A percentile compares a stretch with the other conserved stretches of the same genome.
phyloP scores from a whole-genome alignment of 108 stramenopile species.

The Skeletonema potamos region DNA sequence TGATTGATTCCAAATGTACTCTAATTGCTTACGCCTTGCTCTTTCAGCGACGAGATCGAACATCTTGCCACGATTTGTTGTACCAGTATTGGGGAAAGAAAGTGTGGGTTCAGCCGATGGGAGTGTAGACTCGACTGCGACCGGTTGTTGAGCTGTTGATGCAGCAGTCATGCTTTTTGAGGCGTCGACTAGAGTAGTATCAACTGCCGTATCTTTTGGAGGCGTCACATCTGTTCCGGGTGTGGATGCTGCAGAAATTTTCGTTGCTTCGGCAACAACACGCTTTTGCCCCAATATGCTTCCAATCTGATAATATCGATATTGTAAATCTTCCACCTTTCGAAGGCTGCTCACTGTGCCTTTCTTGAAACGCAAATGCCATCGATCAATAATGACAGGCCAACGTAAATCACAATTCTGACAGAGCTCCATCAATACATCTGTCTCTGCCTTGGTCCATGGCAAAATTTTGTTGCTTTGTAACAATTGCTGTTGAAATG shows the following conservation, averaged over 20 bases:
- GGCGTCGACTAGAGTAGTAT: slow-evolving; percentile 11
- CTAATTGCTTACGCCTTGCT: slow-evolving; percentile 69
- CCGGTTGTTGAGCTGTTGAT: neutral
- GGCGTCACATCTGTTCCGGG: neutral
- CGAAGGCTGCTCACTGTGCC: slow-evolving; percentile 27
- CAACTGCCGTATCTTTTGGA: neutral
- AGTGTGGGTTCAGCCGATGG: slow-evolving; percentile 20
- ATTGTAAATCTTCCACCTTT: slow-evolving; percentile 86
- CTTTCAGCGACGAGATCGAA: slow-evolving; percentile 80
- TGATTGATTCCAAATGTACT: slow-evolving; percentile 74
- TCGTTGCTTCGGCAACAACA: slow-evolving; percentile 40
- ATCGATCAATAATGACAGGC: slow-evolving; percentile 90
- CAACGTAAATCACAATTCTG: slow-evolving; percentile 88
- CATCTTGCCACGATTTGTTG: slow-evolving; percentile 51
- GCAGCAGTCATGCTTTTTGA: neutral
- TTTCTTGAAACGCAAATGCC: slow-evolving; percentile 40
- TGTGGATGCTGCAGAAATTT: slow-evolving; percentile 40
- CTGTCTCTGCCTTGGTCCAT: slow-evolving; percentile 92
- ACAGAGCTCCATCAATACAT: slow-evolving; percentile 81
- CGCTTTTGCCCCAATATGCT: slow-evolving; percentile 54
- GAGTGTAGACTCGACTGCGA: slow-evolving; percentile 10
- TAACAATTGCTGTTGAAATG: slow-evolving; percentile 1
- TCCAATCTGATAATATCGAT: slow-evolving; percentile 90
- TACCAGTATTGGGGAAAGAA: slow-evolving; percentile 56
- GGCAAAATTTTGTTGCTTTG: slow-evolving; percentile 16